phyloP scores from a whole-genome alignment of 2,329 filamentous ascomycete species.

The Ophiostoma perfectum region DNA sequence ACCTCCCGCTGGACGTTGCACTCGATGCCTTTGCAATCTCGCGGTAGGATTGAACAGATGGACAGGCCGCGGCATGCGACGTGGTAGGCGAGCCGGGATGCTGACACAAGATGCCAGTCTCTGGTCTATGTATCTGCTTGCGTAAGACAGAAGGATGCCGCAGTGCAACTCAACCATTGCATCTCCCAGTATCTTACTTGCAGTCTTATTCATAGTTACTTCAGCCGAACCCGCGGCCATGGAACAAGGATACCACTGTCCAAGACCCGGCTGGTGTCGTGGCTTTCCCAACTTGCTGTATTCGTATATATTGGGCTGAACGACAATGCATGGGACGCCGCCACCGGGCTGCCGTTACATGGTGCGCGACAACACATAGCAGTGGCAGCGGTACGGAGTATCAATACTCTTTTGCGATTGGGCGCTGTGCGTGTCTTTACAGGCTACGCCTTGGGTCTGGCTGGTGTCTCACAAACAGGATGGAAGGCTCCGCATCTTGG shows the following conservation, averaged over 20 bases:
- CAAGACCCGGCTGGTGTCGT: background rate
- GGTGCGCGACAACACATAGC: background rate
- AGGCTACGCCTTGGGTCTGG: background rate
- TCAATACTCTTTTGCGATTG: background rate
- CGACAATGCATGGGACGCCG: slow-evolving; percentile 1
- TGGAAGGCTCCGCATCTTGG: background rate
- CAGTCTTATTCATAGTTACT: background rate
- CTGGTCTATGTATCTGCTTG: too few relatives aligned
- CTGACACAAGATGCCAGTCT: background rate
- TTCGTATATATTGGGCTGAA: background rate
- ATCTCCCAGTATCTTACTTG: background rate
- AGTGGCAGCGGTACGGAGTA: background rate
- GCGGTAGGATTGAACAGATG: background rate
- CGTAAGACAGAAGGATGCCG: too few relatives aligned
- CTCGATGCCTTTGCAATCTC: background rate
- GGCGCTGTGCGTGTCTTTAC: background rate
- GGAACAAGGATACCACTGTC: background rate
- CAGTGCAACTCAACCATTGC: too few relatives aligned
- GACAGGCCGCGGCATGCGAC: background rate
- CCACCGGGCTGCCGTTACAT: background rate
- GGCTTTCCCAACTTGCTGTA: background rate
- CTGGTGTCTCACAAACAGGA: slow-evolving; percentile 1
- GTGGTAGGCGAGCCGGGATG: background rate
- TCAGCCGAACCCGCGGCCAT: background rate
- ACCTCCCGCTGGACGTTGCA: slow-evolving; percentile 5